These are phyloP conservation scores for Silybum marianum DNA, from an alignment of 129 eudicot species.

Conservation along the genomic window DNA sequence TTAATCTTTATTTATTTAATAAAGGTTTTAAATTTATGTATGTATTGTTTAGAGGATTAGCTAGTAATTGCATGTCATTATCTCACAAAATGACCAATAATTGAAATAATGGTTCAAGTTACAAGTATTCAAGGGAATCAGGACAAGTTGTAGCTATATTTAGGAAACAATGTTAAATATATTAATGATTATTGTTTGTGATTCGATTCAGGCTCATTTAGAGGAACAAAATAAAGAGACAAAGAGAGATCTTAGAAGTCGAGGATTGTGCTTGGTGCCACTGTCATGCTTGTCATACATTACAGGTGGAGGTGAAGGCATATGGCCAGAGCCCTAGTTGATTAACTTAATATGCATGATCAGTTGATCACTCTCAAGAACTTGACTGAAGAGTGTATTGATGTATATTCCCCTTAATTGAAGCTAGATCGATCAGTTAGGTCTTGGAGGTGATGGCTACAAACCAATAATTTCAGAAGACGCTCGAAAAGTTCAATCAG, in stretches of 20 bases:
- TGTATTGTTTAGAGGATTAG: neutral
- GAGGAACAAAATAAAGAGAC: slow-evolving; percentile 36
- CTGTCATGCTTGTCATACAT: slow-evolving; percentile 71
- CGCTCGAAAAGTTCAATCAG: neutral
- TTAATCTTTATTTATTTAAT: neutral
- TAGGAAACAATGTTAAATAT: neutral
- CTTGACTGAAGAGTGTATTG: neutral
- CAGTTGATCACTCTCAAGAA: slow-evolving; percentile 6
- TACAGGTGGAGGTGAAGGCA: slow-evolving; percentile 60
- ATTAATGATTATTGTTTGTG: neutral
- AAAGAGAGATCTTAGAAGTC: slow-evolving; percentile 57
- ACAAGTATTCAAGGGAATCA: neutral
- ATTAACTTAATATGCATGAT: slow-evolving; percentile 21
- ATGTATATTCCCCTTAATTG: neutral
- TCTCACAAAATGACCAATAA: neutral
- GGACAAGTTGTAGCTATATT: neutral
- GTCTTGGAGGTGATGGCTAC: slow-evolving; percentile 15
- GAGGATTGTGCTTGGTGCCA: slow-evolving; percentile 89
- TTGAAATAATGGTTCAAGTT: neutral
- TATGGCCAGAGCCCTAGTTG: slow-evolving; percentile 56
- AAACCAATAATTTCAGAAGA: neutral
- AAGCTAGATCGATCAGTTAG: slow-evolving; percentile 5
- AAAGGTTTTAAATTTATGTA: neutral
- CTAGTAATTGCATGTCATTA: neutral
- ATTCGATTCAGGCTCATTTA: slow-evolving; percentile 25